Conservation (phyloP, 495 filamentous ascomycete species). For the Pseudomonodictys pantanalensis region DNA sequence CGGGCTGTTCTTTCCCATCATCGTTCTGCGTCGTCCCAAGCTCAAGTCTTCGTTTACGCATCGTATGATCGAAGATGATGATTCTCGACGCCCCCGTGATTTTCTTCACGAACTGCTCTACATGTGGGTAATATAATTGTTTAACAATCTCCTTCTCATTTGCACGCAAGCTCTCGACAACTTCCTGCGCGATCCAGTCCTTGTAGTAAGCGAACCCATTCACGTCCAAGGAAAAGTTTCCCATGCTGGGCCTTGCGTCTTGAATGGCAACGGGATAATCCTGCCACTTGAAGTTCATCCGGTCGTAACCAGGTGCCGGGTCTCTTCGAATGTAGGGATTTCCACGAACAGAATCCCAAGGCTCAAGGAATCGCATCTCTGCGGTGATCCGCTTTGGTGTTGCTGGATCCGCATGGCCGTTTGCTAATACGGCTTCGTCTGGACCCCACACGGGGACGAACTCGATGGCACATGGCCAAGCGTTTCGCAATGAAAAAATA, state of each 20-base stretch:
- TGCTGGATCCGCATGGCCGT: too few relatives aligned
- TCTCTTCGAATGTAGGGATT: slow-evolving; percentile 8
- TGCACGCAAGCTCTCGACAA: background rate
- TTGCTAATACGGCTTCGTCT: too few relatives aligned
- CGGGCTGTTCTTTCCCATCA: slow-evolving; percentile 15
- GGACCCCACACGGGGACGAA: slow-evolving; percentile 3
- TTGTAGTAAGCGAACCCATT: slow-evolving; percentile 12
- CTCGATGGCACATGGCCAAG: slow-evolving; percentile 21
- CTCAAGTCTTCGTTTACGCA: background rate
- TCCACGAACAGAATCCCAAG: slow-evolving; percentile 7
- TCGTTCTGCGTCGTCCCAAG: background rate
- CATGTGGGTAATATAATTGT: slow-evolving; percentile 3
- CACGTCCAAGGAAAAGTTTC: background rate
- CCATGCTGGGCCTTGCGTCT: background rate
- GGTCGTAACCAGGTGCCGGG: slow-evolving; percentile 2
- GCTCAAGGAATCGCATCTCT: slow-evolving; percentile 17
- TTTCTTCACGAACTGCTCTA: background rate
- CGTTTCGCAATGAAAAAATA: slow-evolving; percentile 14
- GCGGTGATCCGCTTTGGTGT: background rate
- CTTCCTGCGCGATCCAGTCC: background rate
- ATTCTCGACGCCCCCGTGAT: slow-evolving; percentile 1
- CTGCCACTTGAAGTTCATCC: slow-evolving; percentile 16
- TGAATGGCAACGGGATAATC: slow-evolving; percentile 1
- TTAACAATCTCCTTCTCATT: background rate
- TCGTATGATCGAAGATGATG: slow-evolving; percentile 18